Conservation (phyloP, 768 basidiomycete species). For the Suillus subalutaceus region DNA sequence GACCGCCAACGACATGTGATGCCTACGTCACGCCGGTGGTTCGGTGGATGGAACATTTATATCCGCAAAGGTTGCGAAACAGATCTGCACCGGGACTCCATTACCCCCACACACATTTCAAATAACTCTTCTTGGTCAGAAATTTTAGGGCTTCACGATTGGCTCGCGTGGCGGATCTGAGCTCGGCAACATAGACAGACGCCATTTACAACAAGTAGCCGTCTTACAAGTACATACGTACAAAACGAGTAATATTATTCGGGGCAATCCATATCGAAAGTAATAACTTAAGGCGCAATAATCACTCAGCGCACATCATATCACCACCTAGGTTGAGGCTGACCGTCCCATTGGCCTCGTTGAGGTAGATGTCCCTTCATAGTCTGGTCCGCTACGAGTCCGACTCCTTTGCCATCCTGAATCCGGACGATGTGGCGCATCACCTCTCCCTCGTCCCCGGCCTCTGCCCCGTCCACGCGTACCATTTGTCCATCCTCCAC, state of each 20-base stretch:
- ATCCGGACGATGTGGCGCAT: slow-evolving; percentile 46
- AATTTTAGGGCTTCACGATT: no score
- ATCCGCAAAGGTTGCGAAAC: no score
- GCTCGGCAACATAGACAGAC: neutral
- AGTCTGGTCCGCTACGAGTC: slow-evolving; percentile 22
- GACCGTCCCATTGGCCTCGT: slow-evolving; percentile 13
- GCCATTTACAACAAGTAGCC: neutral
- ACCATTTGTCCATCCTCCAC: slow-evolving; percentile 33
- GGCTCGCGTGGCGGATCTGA: neutral
- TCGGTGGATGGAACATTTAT: neutral
- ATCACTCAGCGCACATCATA: neutral
- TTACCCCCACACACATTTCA: no score
- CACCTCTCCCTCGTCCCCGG: slow-evolving; percentile 30
- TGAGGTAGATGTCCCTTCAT: slow-evolving; percentile 5
- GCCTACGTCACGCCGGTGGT: neutral
- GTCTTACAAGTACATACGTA: slow-evolving; percentile 1
- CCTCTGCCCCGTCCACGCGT: slow-evolving; percentile 35
- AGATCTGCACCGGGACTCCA: no score
- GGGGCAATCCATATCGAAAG: slow-evolving; percentile 6
- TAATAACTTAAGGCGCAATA: slow-evolving; percentile 5
- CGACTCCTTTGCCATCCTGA: slow-evolving; percentile 59
- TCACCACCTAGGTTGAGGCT: slow-evolving; percentile 10
- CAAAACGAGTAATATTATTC: slow-evolving; percentile 6
- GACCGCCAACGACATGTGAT: neutral
- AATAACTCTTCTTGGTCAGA: no score